A percentile compares a stretch with the other conserved stretches of the same genome.
phyloP scores from a whole-genome alignment of 176 grass and related monocot genomes.

The Musa troglodytarum region DNA sequence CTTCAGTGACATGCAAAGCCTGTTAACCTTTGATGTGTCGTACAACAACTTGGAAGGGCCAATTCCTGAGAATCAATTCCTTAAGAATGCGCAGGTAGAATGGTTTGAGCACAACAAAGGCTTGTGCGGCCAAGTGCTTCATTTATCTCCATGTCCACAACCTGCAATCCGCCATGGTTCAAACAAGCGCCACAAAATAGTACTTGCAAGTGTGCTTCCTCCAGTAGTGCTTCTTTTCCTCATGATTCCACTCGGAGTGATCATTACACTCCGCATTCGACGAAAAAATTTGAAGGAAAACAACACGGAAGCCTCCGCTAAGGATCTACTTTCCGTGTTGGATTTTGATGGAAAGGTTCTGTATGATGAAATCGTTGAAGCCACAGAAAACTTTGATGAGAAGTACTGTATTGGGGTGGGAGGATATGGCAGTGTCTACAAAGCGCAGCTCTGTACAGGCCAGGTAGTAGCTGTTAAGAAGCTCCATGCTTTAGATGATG shows the following conservation, averaged over 20 bases:
- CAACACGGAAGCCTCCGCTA: neutral
- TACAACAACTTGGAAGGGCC: slow-evolving; percentile 34
- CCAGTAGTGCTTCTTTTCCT: neutral
- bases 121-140: slow-evolving; percentile 6
- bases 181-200: neutral
- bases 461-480: slow-evolving; percentile 14
- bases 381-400: slow-evolving; percentile 25
- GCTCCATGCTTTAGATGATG: slow-evolving; percentile 14
- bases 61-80: neutral
- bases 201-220: neutral
- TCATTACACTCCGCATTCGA: neutral
- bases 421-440: slow-evolving; percentile 21
- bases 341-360: neutral
- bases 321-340: neutral
- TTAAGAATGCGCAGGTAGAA: neutral
- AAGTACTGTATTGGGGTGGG: slow-evolving; percentile 31
- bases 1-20: slow-evolving; percentile 22
- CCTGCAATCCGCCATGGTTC: too few relatives aligned
- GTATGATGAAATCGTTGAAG: slow-evolving; percentile 8
- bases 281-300: neutral
- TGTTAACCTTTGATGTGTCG: slow-evolving; percentile 26
- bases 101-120: slow-evolving; percentile 19
- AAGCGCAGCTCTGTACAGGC: neutral
- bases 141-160: slow-evolving; percentile 13
- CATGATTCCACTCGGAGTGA: neutral